phyloP scores from a whole-genome alignment of 257 asterid genomes.

The Avicennia marina region DNA sequence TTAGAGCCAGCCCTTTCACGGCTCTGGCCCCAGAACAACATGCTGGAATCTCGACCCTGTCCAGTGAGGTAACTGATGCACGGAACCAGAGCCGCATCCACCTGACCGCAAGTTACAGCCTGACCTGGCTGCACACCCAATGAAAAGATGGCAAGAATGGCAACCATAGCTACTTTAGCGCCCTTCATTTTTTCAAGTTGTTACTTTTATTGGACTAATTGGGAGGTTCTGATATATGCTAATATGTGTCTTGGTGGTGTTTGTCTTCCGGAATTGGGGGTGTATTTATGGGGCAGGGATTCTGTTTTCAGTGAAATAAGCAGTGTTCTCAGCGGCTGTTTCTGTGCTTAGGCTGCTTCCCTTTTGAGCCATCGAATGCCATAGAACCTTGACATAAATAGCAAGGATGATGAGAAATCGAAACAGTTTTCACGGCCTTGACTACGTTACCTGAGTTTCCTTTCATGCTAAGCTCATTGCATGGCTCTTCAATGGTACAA shows the following conservation, averaged over 20 bases:
- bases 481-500: too few relatives aligned
- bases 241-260: not conserved
- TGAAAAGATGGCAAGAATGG: slow-evolving; percentile 16
- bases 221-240: not conserved
- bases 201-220: slow-evolving; percentile 12
- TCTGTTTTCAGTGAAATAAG: not conserved
- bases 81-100: slow-evolving; percentile 25
- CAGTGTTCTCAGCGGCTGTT: not conserved
- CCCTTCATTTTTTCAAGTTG: slow-evolving; percentile 35
- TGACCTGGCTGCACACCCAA: slow-evolving; percentile 15
- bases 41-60: not conserved
- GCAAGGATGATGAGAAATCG: not conserved
- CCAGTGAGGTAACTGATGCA: slow-evolving; percentile 25
- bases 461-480: too few relatives aligned
- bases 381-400: not conserved
- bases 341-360: not conserved
- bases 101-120: slow-evolving; percentile 36
- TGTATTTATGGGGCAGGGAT: not conserved
- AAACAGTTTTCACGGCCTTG: not conserved
- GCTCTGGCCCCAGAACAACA: too few relatives aligned
- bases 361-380: not conserved
- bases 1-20: too few relatives aligned
- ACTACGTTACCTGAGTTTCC: too few relatives aligned
- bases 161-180: slow-evolving; percentile 9
- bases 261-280: not conserved